Conservation (phyloP, 495 filamentous ascomycete genomes). For the Neurospora tetrasperma region DNA sequence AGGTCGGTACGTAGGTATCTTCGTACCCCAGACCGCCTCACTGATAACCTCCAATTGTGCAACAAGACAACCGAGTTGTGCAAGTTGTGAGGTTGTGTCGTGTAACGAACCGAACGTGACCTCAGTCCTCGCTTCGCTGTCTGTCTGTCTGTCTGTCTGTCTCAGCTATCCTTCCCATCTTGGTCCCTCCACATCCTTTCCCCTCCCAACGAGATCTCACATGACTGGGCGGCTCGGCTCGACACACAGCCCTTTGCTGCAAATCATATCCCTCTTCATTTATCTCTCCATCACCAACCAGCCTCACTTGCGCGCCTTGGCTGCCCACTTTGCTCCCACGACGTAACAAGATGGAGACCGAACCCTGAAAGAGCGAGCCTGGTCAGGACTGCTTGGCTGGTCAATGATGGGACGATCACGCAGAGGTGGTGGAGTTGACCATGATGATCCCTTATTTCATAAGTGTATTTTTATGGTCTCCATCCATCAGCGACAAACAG, state of each 20-base stretch:
- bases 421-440: neutral
- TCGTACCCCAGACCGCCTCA: neutral
- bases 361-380: neutral
- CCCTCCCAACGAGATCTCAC: neutral
- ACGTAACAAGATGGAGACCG: neutral
- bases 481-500: neutral
- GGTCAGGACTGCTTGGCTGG: neutral
- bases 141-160: neutral
- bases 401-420: neutral
- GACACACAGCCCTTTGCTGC: neutral
- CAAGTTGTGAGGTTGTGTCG: neutral
- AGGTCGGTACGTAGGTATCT: neutral
- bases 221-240: neutral
- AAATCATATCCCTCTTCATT: neutral
- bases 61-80: neutral
- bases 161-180: neutral
- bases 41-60: neutral
- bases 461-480: neutral
- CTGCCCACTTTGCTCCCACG: neutral
- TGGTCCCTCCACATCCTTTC: neutral
- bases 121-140: neutral
- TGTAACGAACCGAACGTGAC: neutral
- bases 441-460: neutral
- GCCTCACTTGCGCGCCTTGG: neutral
- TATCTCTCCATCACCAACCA: neutral